Evolutionary conservation across 371 early-diverging fungal genomes (phyloP), one percentile per base, ranked within the genome.

Genomic region (Mucor circinelloides): DNA sequence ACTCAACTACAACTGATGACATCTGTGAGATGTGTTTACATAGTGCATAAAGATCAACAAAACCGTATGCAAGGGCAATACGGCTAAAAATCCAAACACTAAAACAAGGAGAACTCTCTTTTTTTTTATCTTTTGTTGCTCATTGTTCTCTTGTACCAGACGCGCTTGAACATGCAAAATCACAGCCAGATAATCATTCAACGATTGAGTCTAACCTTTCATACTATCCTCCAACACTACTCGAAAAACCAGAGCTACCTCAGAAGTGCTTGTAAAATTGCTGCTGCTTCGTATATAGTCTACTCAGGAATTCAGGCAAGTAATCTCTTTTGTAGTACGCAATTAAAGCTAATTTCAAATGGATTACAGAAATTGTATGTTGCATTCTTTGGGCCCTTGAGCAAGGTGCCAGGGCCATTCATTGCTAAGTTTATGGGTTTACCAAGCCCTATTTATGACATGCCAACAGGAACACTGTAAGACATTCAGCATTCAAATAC

Each of bases 391-490:
- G 56, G 56, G 6, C 56, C 31, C 5, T 31, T 56, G 17, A 56
- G 56, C 25, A 56, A 36, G 9, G 44, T 78, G 13, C 78, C 78
- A 19, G 78, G 81, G 7, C 81, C 81, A 3, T 69, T 78, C 25
- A 21, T 61, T 23, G 27, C 67, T 32, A 67, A 58, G 21, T 70
- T 79, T 32, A 38, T 68, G 30, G 46, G 54, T 27, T 7, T 64
- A 21, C 72, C 70, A 17, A 57, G 46, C 8, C 13, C 10, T 6
- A 32, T 56, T 13, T 56, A 56, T 9, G 32, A 56, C 19, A 56
- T 30, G 32, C 56, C 56, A 19, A n/a, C 19, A 6, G 56, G 56
- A 6, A 56, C 32, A 31, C n/a, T 56, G 56, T 56, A 56, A 31
- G n/a, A 31, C n/a, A 27, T 21, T 30, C 8, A 7, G 9, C 2